phyloP scores from a whole-genome alignment of 164 flowering plant species.

The Taxillus chinensis region DNA sequence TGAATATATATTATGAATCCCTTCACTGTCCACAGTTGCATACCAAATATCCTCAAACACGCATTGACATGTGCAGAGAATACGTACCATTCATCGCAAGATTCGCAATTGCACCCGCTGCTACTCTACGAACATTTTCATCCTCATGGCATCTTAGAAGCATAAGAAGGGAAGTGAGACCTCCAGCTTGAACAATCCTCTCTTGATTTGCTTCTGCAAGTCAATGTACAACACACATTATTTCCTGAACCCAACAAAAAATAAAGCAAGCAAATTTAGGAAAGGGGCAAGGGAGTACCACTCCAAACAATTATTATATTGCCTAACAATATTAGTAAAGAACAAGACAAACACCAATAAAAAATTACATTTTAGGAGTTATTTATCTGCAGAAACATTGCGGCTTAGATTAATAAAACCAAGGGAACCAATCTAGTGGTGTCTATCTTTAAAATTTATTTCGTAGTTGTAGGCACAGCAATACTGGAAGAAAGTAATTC shows the following conservation, averaged over 20 bases:
- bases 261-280: not conserved
- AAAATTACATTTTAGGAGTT: too few species aligned
- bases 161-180: constrained; percentile 63
- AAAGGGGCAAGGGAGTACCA: too few species aligned
- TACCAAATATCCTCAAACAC: not conserved
- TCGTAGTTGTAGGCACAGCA: not conserved
- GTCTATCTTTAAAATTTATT: too few species aligned
- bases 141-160: constrained; percentile 62
- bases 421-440: too few species aligned
- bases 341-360: too few species aligned
- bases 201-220: constrained; percentile 52
- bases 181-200: constrained; percentile 70
- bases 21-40: not conserved
- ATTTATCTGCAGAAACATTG: too few species aligned
- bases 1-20: not conserved
- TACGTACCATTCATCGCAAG: constrained; percentile 10
- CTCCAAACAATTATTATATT: too few species aligned
- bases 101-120: constrained; percentile 60
- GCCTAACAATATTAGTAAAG: too few species aligned
- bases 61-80: not conserved
- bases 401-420: too few species aligned
- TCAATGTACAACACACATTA: not conserved
- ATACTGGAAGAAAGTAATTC: not conserved
- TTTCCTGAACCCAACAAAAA: not conserved
- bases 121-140: constrained; percentile 63